phyloP scores from a whole-genome alignment of 2,329 filamentous ascomycete species.

The Purpureocillium takamizusanense region DNA sequence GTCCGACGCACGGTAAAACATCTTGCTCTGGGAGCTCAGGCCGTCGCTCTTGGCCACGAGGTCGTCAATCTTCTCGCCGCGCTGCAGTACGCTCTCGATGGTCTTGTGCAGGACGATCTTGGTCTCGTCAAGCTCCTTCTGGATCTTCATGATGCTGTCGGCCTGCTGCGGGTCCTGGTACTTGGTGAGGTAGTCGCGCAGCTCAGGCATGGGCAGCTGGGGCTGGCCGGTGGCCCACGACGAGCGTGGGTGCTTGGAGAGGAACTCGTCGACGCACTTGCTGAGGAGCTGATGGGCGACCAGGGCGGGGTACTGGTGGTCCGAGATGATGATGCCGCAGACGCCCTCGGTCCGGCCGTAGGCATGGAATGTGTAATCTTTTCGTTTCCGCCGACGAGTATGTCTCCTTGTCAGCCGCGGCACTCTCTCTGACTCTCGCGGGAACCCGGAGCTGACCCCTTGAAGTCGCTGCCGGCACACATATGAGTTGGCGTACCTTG shows the following conservation, averaged over 20 bases:
- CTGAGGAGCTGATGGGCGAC: constrained; percentile 81
- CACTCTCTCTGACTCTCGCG: no score
- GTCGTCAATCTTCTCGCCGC: constrained; percentile 94
- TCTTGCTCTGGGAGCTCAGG: constrained; percentile 86
- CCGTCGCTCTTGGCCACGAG: constrained; percentile 90
- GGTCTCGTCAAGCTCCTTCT: constrained; percentile 93
- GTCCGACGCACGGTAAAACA: constrained; percentile 75
- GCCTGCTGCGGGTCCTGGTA: constrained; percentile 86
- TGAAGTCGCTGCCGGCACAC: background rate
- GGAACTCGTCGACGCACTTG: constrained; percentile 83
- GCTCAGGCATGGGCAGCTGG: constrained; percentile 56
- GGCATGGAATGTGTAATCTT: constrained; percentile 66
- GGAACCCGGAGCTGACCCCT: no score
- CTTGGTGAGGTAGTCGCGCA: constrained; percentile 64
- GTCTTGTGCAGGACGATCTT: constrained; percentile 97
- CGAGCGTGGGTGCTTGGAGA: constrained; percentile 62
- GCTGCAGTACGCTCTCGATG: constrained; percentile 76
- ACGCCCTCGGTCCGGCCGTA: constrained; percentile 68
- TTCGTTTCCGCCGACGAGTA: no score
- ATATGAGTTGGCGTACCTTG: constrained; percentile 47
- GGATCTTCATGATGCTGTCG: constrained; percentile 90
- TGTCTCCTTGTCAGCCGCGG: no score
- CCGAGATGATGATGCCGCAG: constrained; percentile 68
- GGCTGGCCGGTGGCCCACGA: constrained; percentile 51
- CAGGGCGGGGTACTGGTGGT: constrained; percentile 65